These are phyloP conservation scores for Colletotrichum salicis DNA, from an alignment of 2,329 filamentous ascomycete species.

Conservation along the genomic window DNA sequence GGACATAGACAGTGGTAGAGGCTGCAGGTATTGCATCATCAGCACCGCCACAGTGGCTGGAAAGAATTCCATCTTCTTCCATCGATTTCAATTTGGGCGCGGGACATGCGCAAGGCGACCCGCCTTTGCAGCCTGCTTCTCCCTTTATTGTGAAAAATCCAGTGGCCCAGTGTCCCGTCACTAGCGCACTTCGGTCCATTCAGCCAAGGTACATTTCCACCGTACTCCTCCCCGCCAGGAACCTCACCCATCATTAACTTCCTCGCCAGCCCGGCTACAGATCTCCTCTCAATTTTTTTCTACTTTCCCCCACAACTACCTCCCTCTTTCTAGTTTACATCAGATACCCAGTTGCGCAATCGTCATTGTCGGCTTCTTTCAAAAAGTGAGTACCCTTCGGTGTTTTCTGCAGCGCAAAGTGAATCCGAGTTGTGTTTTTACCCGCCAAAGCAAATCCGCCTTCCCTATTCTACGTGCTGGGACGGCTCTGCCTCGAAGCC, in stretches of 20 bases:
- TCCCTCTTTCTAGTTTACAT: conserved; percentile 21
- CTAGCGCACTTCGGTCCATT: conserved; percentile 26
- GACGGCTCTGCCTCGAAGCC: neutral
- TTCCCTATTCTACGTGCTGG: neutral
- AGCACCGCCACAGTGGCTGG: conserved; percentile 38
- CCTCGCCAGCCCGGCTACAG: conserved; percentile 23
- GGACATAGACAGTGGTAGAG: neutral
- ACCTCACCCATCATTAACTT: conserved; percentile 34
- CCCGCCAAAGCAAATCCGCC: neutral
- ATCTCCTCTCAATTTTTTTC: conserved; percentile 11
- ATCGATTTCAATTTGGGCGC: conserved; percentile 34
- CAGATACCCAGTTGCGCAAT: conserved; percentile 33
- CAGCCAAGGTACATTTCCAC: conserved; percentile 33
- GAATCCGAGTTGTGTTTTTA: neutral
- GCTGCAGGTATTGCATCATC: conserved; percentile 34
- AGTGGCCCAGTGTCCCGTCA: conserved; percentile 32
- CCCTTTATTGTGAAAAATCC: conserved; percentile 38
- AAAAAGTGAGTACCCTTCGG: conserved; percentile 7
- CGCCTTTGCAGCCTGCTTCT: conserved; percentile 34
- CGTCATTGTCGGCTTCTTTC: neutral
- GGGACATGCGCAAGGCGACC: conserved; percentile 35
- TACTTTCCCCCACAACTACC: conserved; percentile 2
- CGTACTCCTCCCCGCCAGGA: conserved; percentile 32
- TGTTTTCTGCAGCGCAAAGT: neutral
- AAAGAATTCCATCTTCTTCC: conserved; percentile 38